Conservation (phyloP, 371 early-diverging fungal genomes). For the Apophysomyces sp. region DNA sequence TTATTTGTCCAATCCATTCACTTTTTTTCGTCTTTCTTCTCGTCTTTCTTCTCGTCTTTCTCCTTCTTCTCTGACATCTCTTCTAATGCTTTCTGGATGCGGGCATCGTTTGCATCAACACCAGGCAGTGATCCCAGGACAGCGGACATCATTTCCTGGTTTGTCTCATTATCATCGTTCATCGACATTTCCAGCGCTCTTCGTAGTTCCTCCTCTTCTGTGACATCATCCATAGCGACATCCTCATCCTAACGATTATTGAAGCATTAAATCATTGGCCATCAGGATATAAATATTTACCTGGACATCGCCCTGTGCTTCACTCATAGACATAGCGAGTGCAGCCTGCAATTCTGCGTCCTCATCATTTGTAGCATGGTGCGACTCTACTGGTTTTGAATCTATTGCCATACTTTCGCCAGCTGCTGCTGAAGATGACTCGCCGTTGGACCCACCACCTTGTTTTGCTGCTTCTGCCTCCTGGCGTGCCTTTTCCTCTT, state of each 20-base stretch:
- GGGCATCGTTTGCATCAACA: slow-evolving; percentile 88
- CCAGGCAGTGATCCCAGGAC: slow-evolving; percentile 84
- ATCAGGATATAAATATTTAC: too few relatives aligned
- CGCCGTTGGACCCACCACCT: slow-evolving; percentile 29
- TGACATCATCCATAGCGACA: slow-evolving; percentile 71
- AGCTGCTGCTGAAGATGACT: slow-evolving; percentile 32
- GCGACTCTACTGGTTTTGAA: slow-evolving; percentile 26
- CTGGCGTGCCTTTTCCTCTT: slow-evolving; percentile 95
- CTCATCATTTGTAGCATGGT: slow-evolving; percentile 40
- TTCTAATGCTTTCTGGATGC: slow-evolving; percentile 71
- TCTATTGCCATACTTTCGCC: slow-evolving; percentile 53
- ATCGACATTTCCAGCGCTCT: slow-evolving; percentile 84
- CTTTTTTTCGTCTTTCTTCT: slow-evolving; percentile 39
- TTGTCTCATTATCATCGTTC: slow-evolving; percentile 29
- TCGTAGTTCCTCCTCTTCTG: slow-evolving; percentile 87
- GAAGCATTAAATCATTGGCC: background rate
- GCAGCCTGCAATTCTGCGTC: slow-evolving; percentile 45
- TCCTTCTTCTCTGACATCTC: slow-evolving; percentile 51
- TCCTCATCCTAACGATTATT: slow-evolving; percentile 41
- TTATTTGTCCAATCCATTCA: slow-evolving; percentile 13
- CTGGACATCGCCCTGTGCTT: slow-evolving; percentile 12
- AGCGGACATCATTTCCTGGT: slow-evolving; percentile 58
- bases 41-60: slow-evolving; percentile 45
- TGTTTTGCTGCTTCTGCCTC: slow-evolving; percentile 64
- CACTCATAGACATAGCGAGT: slow-evolving; percentile 69